phyloP scores from a whole-genome alignment of 345 rosid species.

The Eucalyptus tenuipes region DNA sequence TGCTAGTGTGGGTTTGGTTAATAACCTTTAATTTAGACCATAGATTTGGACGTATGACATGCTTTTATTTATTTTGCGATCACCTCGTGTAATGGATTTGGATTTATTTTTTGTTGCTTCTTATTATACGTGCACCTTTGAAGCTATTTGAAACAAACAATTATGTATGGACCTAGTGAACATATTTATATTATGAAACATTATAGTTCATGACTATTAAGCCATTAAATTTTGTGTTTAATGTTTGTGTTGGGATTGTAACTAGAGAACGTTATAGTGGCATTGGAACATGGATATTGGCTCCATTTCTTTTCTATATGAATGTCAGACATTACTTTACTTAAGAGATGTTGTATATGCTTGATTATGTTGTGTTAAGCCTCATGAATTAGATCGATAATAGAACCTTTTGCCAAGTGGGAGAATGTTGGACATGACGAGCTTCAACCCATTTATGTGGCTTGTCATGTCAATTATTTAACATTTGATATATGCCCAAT shows the following conservation, averaged over 20 bases:
- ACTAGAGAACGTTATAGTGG: background rate
- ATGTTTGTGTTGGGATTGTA: background rate
- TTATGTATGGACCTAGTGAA: background rate
- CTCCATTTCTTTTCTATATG: background rate
- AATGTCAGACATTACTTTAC: background rate
- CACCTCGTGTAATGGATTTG: background rate
- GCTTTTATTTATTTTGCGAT: background rate
- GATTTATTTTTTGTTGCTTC: background rate
- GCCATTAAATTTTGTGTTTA: background rate
- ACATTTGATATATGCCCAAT: background rate
- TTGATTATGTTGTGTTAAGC: background rate
- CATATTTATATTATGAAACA: background rate
- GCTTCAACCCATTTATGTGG: background rate
- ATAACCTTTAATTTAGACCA: background rate
- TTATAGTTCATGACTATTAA: background rate
- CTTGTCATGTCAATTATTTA: background rate
- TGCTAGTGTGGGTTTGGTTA: background rate
- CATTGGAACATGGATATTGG: background rate
- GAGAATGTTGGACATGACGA: background rate
- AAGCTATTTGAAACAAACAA: background rate
- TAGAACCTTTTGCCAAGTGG: background rate
- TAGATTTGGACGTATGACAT: background rate
- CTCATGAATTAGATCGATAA: background rate
- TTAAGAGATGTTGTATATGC: background rate
- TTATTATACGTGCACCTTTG: background rate